Evolutionary conservation across 768 basidiomycete species (phyloP).

Genomic region (Sistotremastrum niveocremeum): DNA sequence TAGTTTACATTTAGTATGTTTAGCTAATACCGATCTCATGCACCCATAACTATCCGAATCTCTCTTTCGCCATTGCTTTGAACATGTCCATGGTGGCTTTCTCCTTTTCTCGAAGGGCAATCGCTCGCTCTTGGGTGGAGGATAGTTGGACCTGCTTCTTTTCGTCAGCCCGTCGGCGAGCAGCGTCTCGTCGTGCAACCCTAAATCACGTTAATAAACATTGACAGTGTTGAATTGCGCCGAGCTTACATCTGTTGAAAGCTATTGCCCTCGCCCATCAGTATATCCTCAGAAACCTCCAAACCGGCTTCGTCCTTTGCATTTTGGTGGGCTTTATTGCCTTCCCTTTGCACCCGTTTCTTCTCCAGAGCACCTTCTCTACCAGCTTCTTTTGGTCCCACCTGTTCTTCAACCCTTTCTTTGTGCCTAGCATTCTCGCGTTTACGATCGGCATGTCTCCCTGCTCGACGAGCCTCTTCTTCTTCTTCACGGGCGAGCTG

Average conservation of each 20-base stretch:
- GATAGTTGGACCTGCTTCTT: constrained; percentile 42
- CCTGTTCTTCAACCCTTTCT: constrained; percentile 61
- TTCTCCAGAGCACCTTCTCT: constrained; percentile 81
- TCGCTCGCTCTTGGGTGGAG: constrained; percentile 45
- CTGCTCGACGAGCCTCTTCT: constrained; percentile 36
- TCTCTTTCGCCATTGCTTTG: constrained; percentile 76
- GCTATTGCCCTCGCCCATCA: constrained; percentile 75
- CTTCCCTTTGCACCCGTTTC: constrained; percentile 60
- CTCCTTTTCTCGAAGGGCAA: constrained; percentile 62
- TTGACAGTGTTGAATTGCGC: constrained; percentile 11
- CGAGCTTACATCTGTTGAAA: constrained; percentile 58
- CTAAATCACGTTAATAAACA: constrained; percentile 23
- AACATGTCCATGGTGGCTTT: constrained; percentile 96
- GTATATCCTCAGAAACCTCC: constrained; percentile 64
- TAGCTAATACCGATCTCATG: no score
- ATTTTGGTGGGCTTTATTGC: constrained; percentile 58
- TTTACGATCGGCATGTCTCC: constrained; percentile 49
- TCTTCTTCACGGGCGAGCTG: constrained; percentile 53
- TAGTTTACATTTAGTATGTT: no score
- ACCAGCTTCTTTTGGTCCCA: constrained; percentile 70
- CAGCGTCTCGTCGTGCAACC: constrained; percentile 60
- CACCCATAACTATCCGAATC: constrained; percentile 47
- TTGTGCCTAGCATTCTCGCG: constrained; percentile 51
- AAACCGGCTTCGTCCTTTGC: constrained; percentile 60
- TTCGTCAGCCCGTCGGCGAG: constrained; percentile 47